These are phyloP conservation scores for Ascocoryne sarcoides DNA, from an alignment of 2,329 filamentous ascomycete genomes.

Conservation along the genomic window DNA sequence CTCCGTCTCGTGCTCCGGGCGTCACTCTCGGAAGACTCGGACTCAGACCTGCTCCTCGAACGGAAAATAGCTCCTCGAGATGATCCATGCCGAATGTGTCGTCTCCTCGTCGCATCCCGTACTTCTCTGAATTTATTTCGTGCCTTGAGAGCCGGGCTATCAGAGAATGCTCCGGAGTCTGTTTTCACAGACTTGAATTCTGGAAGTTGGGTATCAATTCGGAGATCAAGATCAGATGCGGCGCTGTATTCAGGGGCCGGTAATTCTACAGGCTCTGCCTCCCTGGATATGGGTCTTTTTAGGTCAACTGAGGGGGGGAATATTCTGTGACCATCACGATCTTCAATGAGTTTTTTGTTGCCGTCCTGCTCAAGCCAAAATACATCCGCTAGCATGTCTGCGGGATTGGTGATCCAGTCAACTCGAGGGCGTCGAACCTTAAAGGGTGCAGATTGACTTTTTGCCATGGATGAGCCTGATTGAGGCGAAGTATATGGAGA, in stretches of 20 bases:
- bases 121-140: constrained; percentile 52
- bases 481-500: constrained; percentile 30
- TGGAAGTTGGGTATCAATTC: constrained; percentile 27
- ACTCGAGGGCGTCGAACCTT: constrained; percentile 66
- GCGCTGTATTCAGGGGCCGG: not conserved
- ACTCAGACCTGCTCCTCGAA: constrained; percentile 45
- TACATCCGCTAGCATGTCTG: constrained; percentile 80
- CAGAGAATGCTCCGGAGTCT: constrained; percentile 29
- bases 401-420: constrained; percentile 77
- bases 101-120: constrained; percentile 37
- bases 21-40: constrained; percentile 53
- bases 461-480: constrained; percentile 30
- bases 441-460: constrained; percentile 25
- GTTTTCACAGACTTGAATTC: constrained; percentile 26
- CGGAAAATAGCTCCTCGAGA: constrained; percentile 42
- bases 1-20: constrained; percentile 29
- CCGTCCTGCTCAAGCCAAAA: constrained; percentile 81
- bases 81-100: constrained; percentile 48
- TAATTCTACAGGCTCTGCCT: constrained; percentile 22
- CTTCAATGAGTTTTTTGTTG: constrained; percentile 75
- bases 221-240: constrained; percentile 14
- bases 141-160: constrained; percentile 48
- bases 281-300: constrained; percentile 28
- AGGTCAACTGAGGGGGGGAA: constrained; percentile 42
- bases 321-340: constrained; percentile 66